These are phyloP conservation scores for Trichoderma semiorbis DNA, from an alignment of 2,329 filamentous ascomycete species.

Conservation along the genomic window DNA sequence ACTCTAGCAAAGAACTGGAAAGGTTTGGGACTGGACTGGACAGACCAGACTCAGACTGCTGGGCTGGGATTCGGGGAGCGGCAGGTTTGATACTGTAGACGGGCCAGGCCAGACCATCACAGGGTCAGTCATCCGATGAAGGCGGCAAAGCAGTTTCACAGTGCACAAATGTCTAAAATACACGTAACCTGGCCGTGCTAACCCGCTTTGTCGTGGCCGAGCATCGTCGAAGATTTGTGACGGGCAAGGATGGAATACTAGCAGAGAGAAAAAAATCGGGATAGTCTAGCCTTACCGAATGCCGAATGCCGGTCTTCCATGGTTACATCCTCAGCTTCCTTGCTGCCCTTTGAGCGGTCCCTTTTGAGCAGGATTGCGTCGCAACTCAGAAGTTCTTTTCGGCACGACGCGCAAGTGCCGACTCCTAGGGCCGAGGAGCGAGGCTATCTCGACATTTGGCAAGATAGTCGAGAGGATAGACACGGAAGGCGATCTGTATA, in stretches of 20 bases:
- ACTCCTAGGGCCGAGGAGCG: background rate
- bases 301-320: slow-evolving; percentile 12
- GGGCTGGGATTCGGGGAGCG: slow-evolving; percentile 1
- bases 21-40: background rate
- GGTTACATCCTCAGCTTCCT: slow-evolving; percentile 9
- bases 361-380: background rate
- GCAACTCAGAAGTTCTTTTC: slow-evolving; percentile 10
- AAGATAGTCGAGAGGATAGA: background rate
- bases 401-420: background rate
- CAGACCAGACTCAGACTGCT: background rate
- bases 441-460: background rate
- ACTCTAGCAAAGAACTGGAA: background rate
- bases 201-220: slow-evolving; percentile 2
- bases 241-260: too few relatives aligned
- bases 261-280: background rate
- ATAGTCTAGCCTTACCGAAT: slow-evolving; percentile 10
- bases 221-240: background rate
- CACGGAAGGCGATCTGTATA: background rate
- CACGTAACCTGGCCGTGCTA: background rate
- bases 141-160: background rate
- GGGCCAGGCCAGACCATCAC: background rate
- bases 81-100: slow-evolving; percentile 8
- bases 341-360: background rate
- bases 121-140: background rate
- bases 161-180: background rate